Evolutionary conservation across 139 green algal genomes (phyloP).

Genomic region (Chlamydomonas sphaeroides): DNA sequence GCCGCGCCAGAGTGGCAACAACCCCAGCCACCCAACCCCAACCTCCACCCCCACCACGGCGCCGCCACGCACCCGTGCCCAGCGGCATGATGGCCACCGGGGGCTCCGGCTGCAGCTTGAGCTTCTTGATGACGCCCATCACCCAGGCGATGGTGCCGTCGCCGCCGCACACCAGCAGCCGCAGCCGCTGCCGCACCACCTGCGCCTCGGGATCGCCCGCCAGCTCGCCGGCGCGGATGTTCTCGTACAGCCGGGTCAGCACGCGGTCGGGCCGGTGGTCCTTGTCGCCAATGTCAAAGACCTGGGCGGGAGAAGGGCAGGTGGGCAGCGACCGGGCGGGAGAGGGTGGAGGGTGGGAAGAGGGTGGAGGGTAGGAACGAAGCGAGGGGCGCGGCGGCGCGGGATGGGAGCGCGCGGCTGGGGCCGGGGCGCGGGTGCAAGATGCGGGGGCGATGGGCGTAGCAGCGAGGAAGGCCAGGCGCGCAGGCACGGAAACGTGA

Average conservation of each 20-base stretch:
- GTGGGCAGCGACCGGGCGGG: not conserved
- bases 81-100: conserved; percentile 86
- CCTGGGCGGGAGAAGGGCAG: conserved; percentile 25
- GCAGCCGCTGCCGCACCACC: conserved; percentile 63
- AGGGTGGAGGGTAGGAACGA: too few relatives aligned
- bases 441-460: too few relatives aligned
- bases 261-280: conserved; percentile 75
- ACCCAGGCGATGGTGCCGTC: conserved; percentile 76
- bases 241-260: conserved; percentile 75
- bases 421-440: too few relatives aligned
- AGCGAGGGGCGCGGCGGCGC: not conserved
- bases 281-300: conserved; percentile 79
- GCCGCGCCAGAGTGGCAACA: too few relatives aligned
- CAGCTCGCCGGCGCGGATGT: conserved; percentile 58
- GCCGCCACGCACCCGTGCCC: conserved; percentile 73
- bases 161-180: conserved; percentile 83
- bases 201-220: conserved; percentile 13
- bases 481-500: too few relatives aligned
- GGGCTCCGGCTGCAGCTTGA: conserved; percentile 72
- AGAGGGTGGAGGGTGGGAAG: not conserved
- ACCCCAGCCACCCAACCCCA: too few relatives aligned
- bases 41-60: too few relatives aligned
- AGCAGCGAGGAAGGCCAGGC: too few relatives aligned
- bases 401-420: too few relatives aligned
- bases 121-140: conserved; percentile 75